Conservation (phyloP, 2,329 filamentous ascomycete species). For the Ceratocystis smalleyi region DNA sequence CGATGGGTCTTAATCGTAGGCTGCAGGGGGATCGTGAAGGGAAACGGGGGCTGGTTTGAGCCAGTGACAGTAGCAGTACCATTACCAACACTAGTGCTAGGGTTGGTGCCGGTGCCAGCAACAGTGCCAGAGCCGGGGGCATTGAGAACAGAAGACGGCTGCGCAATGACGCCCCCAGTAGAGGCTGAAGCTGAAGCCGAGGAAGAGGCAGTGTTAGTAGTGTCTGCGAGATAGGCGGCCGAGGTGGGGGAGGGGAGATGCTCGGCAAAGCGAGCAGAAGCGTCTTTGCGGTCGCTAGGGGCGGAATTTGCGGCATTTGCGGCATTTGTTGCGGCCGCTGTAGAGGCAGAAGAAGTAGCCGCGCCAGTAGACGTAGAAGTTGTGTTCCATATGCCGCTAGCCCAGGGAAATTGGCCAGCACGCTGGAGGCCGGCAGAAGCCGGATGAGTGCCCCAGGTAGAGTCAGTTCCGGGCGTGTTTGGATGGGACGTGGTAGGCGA, state of each 20-base stretch:
- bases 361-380: constrained; percentile 1
- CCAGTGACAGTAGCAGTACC: constrained; percentile 24
- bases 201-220: constrained; percentile 26
- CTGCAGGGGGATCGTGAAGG: constrained; percentile 75
- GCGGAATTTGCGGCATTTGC: not conserved
- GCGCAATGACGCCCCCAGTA: constrained; percentile 24
- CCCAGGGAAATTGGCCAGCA: constrained; percentile 48
- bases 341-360: not conserved
- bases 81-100: too few relatives aligned
- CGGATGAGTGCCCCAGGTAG: constrained; percentile 40
- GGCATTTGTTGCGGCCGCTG: not conserved
- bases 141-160: constrained; percentile 36
- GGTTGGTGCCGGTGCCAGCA: constrained; percentile 22
- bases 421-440: constrained; percentile 36
- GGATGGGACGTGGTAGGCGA: constrained; percentile 69
- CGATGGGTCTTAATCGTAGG: constrained; percentile 85
- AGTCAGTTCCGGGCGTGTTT: constrained; percentile 59
- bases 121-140: constrained; percentile 30
- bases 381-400: constrained; percentile 69
- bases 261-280: constrained; percentile 56
- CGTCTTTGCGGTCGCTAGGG: constrained; percentile 52
- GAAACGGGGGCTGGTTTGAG: constrained; percentile 50
- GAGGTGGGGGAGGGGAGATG: constrained; percentile 63
- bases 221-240: constrained; percentile 36
- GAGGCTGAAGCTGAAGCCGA: constrained; percentile 24